A percentile compares a stretch with the other conserved stretches of the same genome.
Conservation (phyloP, 192 early-diverging fungal genomes). For the Pilaira anomala region DNA sequence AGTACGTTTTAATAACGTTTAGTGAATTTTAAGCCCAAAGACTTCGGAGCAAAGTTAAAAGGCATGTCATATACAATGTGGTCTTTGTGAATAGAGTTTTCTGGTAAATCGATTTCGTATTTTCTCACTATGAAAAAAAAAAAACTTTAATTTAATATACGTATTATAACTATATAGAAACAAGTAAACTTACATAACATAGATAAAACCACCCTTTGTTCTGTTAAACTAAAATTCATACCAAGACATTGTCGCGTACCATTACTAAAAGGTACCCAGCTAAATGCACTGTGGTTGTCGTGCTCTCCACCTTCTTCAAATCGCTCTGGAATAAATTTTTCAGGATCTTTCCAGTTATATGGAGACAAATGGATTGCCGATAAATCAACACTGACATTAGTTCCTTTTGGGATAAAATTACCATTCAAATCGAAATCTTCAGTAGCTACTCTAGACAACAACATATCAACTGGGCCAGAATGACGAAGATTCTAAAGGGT, state of each 20-base stretch:
- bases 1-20: background rate
- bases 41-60: background rate
- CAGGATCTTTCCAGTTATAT: background rate
- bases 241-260: conserved; percentile 60
- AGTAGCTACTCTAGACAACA: background rate
- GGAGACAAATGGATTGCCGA: background rate
- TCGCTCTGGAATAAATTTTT: background rate
- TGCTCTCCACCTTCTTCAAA: background rate
- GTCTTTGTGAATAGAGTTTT: background rate
- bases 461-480: background rate
- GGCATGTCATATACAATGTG: background rate
- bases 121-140: background rate
- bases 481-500: conserved; percentile 10
- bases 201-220: conserved; percentile 53
- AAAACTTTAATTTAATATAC: background rate
- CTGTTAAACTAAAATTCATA: conserved; percentile 57
- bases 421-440: background rate
- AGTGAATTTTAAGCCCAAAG: background rate
- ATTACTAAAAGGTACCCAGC: conserved; percentile 57
- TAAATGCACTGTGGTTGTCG: background rate
- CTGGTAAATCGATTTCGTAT: conserved; percentile 11
- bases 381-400: background rate
- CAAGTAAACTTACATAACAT: conserved; percentile 35
- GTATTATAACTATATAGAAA: background rate
- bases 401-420: background rate